Conservation (phyloP, 768 basidiomycete genomes). For the Tulasnella sp. region DNA sequence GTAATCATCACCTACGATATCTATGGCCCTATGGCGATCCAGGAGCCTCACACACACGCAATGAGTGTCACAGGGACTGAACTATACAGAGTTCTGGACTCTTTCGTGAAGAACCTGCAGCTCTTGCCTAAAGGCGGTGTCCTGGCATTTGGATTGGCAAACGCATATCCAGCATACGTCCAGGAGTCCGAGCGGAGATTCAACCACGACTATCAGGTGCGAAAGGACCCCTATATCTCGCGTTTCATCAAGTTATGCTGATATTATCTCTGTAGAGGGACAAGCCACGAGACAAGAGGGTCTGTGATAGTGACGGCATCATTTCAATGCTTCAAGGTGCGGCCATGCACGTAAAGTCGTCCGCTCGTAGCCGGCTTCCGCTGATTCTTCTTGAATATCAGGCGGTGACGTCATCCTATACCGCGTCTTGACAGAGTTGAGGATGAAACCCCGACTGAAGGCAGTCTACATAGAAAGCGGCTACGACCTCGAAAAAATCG, state of each 20-base stretch:
- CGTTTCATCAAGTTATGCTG: not conserved
- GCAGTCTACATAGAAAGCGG: too few relatives aligned
- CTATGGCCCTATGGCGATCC: conserved; percentile 3
- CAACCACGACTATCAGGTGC: not conserved
- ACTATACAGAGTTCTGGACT: not conserved
- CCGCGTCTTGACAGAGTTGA: too few relatives aligned
- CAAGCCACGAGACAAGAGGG: not conserved
- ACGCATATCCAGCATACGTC: not conserved
- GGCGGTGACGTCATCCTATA: too few relatives aligned
- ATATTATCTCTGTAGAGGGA: not conserved
- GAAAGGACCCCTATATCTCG: not conserved
- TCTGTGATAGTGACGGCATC: not conserved
- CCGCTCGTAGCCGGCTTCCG: too few relatives aligned
- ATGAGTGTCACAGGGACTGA: too few relatives aligned
- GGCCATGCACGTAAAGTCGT: too few relatives aligned
- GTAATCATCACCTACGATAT: conserved; percentile 32
- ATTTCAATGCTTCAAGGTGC: too few relatives aligned
- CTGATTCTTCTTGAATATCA: too few relatives aligned
- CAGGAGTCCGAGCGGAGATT: not conserved
- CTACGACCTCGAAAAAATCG: not conserved
- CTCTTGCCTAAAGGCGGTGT: conserved; percentile 13
- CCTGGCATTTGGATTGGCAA: conserved; percentile 8
- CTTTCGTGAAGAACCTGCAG: not conserved
- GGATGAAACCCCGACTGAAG: too few relatives aligned
- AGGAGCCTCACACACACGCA: not conserved